These are phyloP conservation scores for Penicillium maclennaniae DNA, from an alignment of 495 filamentous ascomycete species.

Conservation along the genomic window DNA sequence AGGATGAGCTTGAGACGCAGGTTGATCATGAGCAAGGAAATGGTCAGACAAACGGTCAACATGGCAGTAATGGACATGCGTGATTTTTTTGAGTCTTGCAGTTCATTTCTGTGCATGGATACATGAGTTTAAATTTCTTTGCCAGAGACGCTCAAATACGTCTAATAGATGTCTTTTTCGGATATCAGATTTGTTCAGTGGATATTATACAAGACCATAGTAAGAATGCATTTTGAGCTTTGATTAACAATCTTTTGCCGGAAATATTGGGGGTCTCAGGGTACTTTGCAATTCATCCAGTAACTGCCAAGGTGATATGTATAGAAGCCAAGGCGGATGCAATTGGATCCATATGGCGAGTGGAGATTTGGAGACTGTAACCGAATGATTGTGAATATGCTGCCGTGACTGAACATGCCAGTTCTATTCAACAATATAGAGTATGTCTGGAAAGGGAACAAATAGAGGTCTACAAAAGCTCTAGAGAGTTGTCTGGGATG, in stretches of 20 bases:
- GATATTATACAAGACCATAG: background rate
- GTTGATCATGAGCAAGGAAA: slow-evolving; percentile 25
- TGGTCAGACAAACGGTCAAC: slow-evolving; percentile 9
- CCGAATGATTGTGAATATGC: too few species aligned
- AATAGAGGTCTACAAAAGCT: too few species aligned
- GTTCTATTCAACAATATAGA: too few species aligned
- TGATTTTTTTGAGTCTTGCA: background rate
- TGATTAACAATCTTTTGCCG: background rate
- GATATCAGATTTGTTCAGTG: background rate
- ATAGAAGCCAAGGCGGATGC: too few species aligned
- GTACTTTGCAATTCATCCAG: too few species aligned
- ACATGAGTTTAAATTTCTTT: background rate
- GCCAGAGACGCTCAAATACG: background rate
- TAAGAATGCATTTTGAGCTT: background rate
- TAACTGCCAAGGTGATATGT: too few species aligned
- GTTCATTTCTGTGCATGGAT: background rate
- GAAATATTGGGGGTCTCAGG: too few species aligned
- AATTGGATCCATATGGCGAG: too few species aligned
- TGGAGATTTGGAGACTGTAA: too few species aligned
- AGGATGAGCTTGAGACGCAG: slow-evolving; percentile 60
- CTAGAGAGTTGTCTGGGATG: too few species aligned
- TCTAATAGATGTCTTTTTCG: background rate
- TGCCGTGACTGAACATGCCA: too few species aligned
- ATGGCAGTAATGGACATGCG: slow-evolving; percentile 3
- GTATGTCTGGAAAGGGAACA: too few species aligned